Conservation (phyloP, 345 rosid genomes). For the Ailanthus altissimus region DNA sequence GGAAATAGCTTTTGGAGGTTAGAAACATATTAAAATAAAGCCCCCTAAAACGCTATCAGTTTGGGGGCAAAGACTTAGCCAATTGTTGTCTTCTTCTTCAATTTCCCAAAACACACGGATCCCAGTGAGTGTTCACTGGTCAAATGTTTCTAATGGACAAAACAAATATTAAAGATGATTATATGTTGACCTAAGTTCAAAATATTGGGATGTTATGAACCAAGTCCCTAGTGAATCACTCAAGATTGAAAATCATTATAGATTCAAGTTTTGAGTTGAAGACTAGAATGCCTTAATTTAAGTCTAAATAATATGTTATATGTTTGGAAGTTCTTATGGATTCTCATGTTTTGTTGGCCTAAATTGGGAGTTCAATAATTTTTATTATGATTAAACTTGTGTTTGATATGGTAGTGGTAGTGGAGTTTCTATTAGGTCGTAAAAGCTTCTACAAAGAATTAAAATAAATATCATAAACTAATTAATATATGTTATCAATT, state of each 20-base stretch:
- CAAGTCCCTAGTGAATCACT: not conserved
- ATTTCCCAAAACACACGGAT: too few relatives aligned
- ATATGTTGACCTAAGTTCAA: not conserved
- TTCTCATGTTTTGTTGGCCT: conserved; percentile 13
- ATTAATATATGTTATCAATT: not conserved
- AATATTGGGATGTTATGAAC: not conserved
- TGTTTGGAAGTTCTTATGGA: not conserved
- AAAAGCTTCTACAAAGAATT: not conserved
- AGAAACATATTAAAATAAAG: too few relatives aligned
- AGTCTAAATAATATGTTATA: not conserved
- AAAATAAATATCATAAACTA: not conserved
- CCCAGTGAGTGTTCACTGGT: not conserved
- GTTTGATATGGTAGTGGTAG: not conserved
- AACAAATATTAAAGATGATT: not conserved
- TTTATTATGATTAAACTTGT: not conserved
- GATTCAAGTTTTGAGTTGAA: conserved; percentile 9
- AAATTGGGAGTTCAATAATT: too few relatives aligned
- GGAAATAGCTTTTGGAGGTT: too few relatives aligned
- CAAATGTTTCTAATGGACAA: not conserved
- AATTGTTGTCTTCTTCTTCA: too few relatives aligned
- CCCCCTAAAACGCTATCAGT: too few relatives aligned
- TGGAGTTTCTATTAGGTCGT: not conserved
- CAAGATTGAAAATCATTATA: not conserved
- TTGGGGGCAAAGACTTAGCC: too few relatives aligned
- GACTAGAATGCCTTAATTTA: conserved; percentile 7